Base-by-base conservation (phyloP, 345 rosid genomes). In the Clarkia xantiana region DNA sequence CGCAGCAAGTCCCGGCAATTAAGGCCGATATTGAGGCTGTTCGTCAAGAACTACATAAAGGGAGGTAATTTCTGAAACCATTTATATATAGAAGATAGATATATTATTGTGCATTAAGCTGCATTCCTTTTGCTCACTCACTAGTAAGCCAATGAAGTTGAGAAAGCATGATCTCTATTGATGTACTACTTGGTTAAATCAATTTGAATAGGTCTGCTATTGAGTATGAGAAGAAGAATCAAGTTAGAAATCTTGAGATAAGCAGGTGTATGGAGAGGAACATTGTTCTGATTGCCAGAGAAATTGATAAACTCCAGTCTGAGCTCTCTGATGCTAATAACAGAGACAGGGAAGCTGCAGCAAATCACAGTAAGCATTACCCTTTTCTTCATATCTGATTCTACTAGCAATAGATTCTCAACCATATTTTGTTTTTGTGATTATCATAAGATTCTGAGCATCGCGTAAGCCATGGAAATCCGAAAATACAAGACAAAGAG, bases 191-290 rank as follows among this genome's bases (percentile, higher is more conserved):
- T 40, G 14, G 18, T 15, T 15, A 54, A 41, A 60, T 49, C 2
- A 4, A 29, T 65, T 56, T 53, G 29, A 51, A 20, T 62, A 90
- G 94, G 61, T 69, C 79, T 58, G 94, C 93, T 42, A 59, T 86
- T 61, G 89, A 79, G 60, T 43, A 11, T 44, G 96, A 86, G 86
- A 83, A 79, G 79, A 81, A 73, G 80, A 76, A 79, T 2, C 61
- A 53, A 17, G 78, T 71, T 4, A 74, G 76, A 53, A 83, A 90
- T 45, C 75, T 74, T 46, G 84, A 76, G 68, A 86, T 83, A 20
- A 63, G 67, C 22, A 67, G 67, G 16, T 65, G 65, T 29, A 72
- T 86, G 94, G 81, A 79, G 64, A 81, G 76, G 56, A 79, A 81
- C 39, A 64, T 67, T 51, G 42, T 58, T 9, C 53, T 66, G 2